Base-by-base conservation (phyloP, 805 yeast species). In the Blastobotrys muscicola region DNA sequence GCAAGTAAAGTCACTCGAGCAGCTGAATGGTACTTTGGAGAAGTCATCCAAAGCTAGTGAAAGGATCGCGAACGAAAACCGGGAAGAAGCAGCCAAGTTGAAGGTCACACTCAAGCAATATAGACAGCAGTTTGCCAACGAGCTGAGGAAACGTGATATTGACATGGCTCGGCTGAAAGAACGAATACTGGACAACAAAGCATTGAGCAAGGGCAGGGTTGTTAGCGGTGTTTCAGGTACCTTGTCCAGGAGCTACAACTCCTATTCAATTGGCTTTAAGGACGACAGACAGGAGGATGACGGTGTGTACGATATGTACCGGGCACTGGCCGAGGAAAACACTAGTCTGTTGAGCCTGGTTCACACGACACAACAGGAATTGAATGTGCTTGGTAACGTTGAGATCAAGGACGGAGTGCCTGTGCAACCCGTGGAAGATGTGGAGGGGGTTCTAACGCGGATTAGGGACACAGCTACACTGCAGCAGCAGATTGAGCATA, bases 91-190 rank as follows among this genome's bases (percentile, higher is more conserved):
- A 9, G 3, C 13, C 33, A 20, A 44, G 31, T 38, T 35, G 23
- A 45, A 43, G 20, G 35, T 11, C 16, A 44, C 39, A 5, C 38
- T 50, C 5, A 44, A 45, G 13, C 47, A 49, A 36, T 20, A 42
- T 34, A 38, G 43, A 15, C 43, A 33, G 16, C 56, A 51, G 34
- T 51, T 45, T 38, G 44, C 52, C 14, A 53, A 45, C 20, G 58
- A 54, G 20, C 41, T 54, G 36, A 42, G 58, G 12, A 53, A 44
- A 35, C 35, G 56, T 7, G 58, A 54, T 39, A 45, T 54, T 26
- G 52, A 53, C 16, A 41, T 53, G 15, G 46, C 46, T 7, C 15
- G 45, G 20, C 36, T 53, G 37, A 49, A 47, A 31, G 53, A 50
- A n/a, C 47, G 55, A 29, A 29, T 51, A 7, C 46, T 42, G 15